Base-by-base conservation (phyloP, 192 early-diverging fungal genomes). In the Backusella morwellensis region DNA sequence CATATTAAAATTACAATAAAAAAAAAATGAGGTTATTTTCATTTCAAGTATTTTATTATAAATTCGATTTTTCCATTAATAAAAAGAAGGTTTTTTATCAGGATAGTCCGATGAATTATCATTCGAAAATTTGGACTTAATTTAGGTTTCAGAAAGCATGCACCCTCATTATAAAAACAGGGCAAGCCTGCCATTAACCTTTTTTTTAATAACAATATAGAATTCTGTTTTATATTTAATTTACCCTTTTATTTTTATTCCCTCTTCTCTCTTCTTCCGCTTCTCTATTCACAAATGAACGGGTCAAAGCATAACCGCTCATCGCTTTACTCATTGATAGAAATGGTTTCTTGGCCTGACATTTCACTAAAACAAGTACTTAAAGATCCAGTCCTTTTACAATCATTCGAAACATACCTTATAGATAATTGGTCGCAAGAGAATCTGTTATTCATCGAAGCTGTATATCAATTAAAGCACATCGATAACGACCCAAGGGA, bases 401-500 rank as follows among this genome's bases (percentile, higher is more conserved):
- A n/a, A 8, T 36, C 63, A n/a, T 78, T 78, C 29, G 77, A 78
- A 56, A 32, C 50, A 2, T 78, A 56, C 36, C 72, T 78, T 23
- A 35, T 34, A 6, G 23, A 67, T 35, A 74, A 52, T 9, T 74
- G 72, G 77, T 72, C 72, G 7, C 81, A 83, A 35, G 78, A 83
- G 26, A 76, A 83, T 42, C 38, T 83, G 9, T 42, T 83, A 34
- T 83, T 83, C n/a, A 69, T 83, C 14, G 81, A 83, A 67, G 75
- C 78, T 21, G 42, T 83, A 42, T 42, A 63, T 15, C 78, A 83
- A 66, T 40, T 83, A 68, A 59, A 40, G 23, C 70, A 79, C n/a
- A 75, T 74, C 52, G 35, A 41, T 19, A 35, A 23, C 21, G 66
- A 79, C 12, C 26, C 34, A 19, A 35, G 70, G 15, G 35, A 41